Evolutionary conservation across 257 asterid genomes (phyloP).

Genomic region (Henckelia pumila): DNA sequence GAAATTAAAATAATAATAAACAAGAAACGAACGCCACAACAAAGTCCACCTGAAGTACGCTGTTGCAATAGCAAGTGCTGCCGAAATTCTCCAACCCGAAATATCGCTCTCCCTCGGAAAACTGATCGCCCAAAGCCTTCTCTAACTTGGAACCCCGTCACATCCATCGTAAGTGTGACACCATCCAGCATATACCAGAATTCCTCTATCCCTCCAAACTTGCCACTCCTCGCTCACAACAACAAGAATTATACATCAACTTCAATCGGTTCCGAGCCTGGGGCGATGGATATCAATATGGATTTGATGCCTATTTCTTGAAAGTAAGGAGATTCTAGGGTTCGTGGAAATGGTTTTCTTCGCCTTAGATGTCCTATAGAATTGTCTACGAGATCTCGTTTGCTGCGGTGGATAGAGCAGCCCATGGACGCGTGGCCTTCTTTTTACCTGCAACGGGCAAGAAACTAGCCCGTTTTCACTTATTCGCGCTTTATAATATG

Average conservation of each 20-base stretch:
- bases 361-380: not conserved
- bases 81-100: slow-evolving; percentile 77
- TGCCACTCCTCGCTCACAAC: slow-evolving; percentile 11
- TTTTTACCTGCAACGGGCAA: too few relatives aligned
- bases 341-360: not conserved
- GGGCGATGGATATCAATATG: not conserved
- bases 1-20: not conserved
- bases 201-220: slow-evolving; percentile 49
- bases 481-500: too few relatives aligned
- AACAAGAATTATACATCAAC: slow-evolving; percentile 9
- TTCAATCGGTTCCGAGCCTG: slow-evolving; percentile 4
- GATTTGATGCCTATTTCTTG: not conserved
- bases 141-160: slow-evolving; percentile 68
- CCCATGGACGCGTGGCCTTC: too few relatives aligned
- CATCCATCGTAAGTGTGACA: slow-evolving; percentile 52
- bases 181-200: slow-evolving; percentile 62
- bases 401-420: too few relatives aligned
- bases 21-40: not conserved
- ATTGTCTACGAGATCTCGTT: not conserved
- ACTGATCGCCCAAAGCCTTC: slow-evolving; percentile 71
- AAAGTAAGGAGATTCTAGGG: not conserved
- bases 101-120: slow-evolving; percentile 74
- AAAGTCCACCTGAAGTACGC: slow-evolving; percentile 56
- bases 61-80: slow-evolving; percentile 68
- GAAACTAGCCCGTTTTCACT: too few relatives aligned